Conservation (phyloP, 2,329 filamentous ascomycete species). For the Neurospora sp. region DNA sequence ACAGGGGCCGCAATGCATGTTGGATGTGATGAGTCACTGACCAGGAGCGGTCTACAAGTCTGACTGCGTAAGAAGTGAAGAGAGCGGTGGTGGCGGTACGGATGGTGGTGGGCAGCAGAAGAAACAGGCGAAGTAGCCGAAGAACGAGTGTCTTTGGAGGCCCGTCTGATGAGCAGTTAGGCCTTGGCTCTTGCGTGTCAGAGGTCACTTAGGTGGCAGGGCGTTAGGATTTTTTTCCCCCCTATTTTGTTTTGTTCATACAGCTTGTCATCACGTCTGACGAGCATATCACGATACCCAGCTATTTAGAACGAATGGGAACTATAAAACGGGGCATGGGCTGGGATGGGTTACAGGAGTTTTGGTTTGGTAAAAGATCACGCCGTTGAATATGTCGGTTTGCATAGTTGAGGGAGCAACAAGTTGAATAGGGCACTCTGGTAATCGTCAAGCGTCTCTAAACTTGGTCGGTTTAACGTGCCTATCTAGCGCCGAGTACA, state of each 20-base stretch:
- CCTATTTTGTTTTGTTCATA: not conserved
- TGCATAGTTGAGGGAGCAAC: not conserved
- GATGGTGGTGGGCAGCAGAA: slow-evolving; percentile 18
- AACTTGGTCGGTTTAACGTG: not conserved
- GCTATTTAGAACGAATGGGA: not conserved
- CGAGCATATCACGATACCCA: not conserved
- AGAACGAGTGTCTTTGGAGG: slow-evolving; percentile 20
- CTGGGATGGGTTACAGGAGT: not conserved
- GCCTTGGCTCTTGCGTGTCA: not conserved
- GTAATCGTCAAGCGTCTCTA: not conserved
- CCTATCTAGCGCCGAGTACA: not conserved
- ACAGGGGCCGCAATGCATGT: too few species aligned
- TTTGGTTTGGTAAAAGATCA: not conserved
- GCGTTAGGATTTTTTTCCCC: not conserved
- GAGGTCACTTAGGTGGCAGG: not conserved
- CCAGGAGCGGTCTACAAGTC: too few species aligned
- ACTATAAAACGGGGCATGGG: not conserved
- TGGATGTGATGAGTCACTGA: too few species aligned
- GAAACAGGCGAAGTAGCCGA: slow-evolving; percentile 46
- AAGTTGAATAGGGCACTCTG: not conserved
- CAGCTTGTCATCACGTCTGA: not conserved
- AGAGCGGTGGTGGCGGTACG: slow-evolving; percentile 18
- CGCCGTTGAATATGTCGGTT: not conserved
- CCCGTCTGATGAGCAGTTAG: not conserved
- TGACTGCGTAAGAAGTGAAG: slow-evolving; percentile 35